Evolutionary conservation across 2,329 filamentous ascomycete species (phyloP).

Genomic region (Lachnellula arida): DNA sequence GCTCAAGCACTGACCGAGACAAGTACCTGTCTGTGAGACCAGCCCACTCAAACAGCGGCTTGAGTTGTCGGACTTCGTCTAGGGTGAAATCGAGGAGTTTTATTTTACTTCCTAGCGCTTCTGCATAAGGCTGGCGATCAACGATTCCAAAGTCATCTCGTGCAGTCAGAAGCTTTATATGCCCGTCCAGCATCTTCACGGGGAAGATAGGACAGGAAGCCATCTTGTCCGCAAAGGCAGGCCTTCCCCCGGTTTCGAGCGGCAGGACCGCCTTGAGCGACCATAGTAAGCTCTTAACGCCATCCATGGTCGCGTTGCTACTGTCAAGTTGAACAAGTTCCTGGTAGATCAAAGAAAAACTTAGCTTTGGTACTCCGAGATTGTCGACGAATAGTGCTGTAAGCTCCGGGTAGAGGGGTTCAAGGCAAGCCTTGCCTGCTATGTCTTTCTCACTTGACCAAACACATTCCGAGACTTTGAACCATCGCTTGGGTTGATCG

Average conservation of each 20-base stretch:
- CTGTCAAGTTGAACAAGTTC: not conserved
- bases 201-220: not conserved
- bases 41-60: not conserved
- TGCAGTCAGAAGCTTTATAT: not conserved
- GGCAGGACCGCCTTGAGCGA: not conserved
- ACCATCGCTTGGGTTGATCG: not conserved
- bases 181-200: not conserved
- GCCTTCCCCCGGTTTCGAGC: not conserved
- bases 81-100: not conserved
- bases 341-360: not conserved
- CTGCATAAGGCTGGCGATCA: not conserved
- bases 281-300: not conserved
- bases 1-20: conserved; percentile 1
- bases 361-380: not conserved
- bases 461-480: not conserved
- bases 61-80: not conserved
- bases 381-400: not conserved
- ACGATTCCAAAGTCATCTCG: not conserved
- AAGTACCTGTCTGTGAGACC: conserved; percentile 1
- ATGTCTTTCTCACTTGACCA: conserved; percentile 1
- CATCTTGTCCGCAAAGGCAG: not conserved
- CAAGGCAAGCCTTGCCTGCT: not conserved
- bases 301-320: not conserved
- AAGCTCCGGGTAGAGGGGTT: not conserved
- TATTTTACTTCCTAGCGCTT: not conserved